Base-by-base conservation (phyloP, 2,329 filamentous ascomycete species). In the Fusarium protoensiforme region DNA sequence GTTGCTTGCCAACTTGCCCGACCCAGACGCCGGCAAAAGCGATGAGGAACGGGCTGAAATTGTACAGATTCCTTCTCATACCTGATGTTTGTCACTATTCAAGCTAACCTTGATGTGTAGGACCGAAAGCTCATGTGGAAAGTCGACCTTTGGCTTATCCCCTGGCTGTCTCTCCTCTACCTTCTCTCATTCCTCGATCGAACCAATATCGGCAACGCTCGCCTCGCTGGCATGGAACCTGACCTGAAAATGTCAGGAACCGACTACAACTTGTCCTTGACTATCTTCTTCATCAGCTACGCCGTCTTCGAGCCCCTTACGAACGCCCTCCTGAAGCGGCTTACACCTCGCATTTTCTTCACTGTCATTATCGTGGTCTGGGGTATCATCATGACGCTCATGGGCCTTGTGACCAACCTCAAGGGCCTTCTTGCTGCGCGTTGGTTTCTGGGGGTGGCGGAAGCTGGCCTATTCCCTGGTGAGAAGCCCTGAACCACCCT, bases 251-350 rank as follows among this genome's bases (percentile, higher is more conserved):
- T 79, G 72, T 3, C 1, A 16, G 1, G 36, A 7, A 3, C 62
- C 43, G 85, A 92, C 77, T 93, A 92, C 80, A 92, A 93, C 78
- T 80, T 89, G 16, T 18, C 75, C 5, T 84, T 90, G 9, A 82
- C 80, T n/a, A 87, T 93, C 73, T 94, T 94, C 84, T 94, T 94
- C 83, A 85, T 93, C 63, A 91, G 90, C 8, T 94, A 94, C 75
- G 84, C 90, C 1, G 81, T 92, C 14, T 91, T 91, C 67, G 91
- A 93, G 78, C 87, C 87, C 0, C 74, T 91, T 61, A 92, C 91
- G 22, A 93, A 93, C 74, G 81, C 91, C 36, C 80, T 93, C 14
- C 87, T 93, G 48, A 93, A 93, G 80, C 85, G 86, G 2, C 81
- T 92, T 64, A 85, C 89, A 0, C 92, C 92, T 0, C 90, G 88